phyloP scores from a whole-genome alignment of 495 filamentous ascomycete species.

The Aspergillus nidulans region DNA sequence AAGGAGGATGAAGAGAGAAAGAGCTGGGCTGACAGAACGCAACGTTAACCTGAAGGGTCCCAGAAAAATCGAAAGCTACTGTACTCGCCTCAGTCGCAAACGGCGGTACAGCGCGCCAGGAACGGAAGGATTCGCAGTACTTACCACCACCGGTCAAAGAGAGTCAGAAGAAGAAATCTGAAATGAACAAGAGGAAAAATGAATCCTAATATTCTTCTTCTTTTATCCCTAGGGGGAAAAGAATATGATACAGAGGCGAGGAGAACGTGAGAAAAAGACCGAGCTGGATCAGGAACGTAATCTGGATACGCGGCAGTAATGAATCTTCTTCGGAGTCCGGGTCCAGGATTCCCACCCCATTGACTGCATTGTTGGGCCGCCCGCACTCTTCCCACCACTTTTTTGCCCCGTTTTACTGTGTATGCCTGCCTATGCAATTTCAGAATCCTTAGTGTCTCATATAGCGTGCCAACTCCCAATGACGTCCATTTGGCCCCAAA shows the following conservation, averaged over 20 bases:
- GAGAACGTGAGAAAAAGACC: slow-evolving; percentile 7
- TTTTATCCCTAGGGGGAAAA: slow-evolving; percentile 5
- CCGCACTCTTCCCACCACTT: slow-evolving; percentile 19
- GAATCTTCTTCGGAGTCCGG: slow-evolving; percentile 10
- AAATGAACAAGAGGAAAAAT: neutral
- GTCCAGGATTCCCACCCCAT: slow-evolving; percentile 11
- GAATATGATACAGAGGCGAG: slow-evolving; percentile 4
- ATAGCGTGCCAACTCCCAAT: neutral
- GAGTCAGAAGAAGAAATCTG: slow-evolving; percentile 1
- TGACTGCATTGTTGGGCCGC: slow-evolving; percentile 16
- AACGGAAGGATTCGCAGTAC: neutral
- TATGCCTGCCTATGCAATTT: neutral
- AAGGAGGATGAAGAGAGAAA: neutral
- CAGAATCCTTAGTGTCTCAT: neutral
- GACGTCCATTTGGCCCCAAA: neutral
- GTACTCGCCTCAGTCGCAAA: slow-evolving; percentile 10
- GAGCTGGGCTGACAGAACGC: neutral
- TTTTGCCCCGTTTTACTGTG: slow-evolving; percentile 1
- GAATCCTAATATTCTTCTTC: neutral
- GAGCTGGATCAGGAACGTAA: neutral
- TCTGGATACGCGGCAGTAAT: neutral
- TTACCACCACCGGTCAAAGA: slow-evolving; percentile 10
- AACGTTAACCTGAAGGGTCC: neutral
- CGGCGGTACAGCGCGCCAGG: slow-evolving; percentile 2
- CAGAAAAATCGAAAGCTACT: neutral